A percentile compares a stretch with the other conserved stretches of the same genome.
Conservation (phyloP, 1,284 basidiomycete genomes). For the Ustilago tritici region DNA sequence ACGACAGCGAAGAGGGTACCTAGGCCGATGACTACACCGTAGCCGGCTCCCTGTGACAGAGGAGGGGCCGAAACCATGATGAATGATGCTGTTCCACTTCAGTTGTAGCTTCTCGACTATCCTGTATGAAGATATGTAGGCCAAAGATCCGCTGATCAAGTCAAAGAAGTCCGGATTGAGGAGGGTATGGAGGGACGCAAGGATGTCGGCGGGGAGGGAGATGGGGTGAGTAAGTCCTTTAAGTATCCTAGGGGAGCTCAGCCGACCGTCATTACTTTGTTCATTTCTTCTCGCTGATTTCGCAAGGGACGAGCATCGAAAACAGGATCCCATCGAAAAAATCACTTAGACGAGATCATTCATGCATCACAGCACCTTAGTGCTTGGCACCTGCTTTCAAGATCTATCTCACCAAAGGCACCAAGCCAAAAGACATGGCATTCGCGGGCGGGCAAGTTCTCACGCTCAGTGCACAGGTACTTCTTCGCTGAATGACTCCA, state of each 20-base stretch:
- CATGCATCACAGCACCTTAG: constrained; percentile 4
- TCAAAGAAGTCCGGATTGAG: background rate
- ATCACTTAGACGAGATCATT: background rate
- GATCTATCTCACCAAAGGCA: constrained; percentile 11
- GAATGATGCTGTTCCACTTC: background rate
- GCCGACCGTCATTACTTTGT: constrained; percentile 1
- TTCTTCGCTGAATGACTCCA: background rate
- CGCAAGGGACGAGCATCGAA: background rate
- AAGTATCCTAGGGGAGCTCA: background rate
- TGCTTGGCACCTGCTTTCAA: constrained; percentile 33
- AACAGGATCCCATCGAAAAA: background rate
- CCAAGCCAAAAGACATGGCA: background rate
- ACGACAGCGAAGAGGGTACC: constrained; percentile 65
- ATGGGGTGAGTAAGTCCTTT: background rate
- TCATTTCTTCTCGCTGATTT: background rate
- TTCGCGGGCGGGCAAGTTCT: background rate
- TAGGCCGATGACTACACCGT: constrained; percentile 67
- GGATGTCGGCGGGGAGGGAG: background rate
- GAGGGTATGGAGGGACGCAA: background rate
- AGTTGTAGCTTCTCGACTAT: background rate
- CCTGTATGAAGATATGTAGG: background rate
- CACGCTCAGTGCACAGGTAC: background rate
- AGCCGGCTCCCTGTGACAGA: constrained; percentile 64
- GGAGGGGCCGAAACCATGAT: constrained; percentile 40
- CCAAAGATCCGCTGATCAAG: background rate